phyloP scores from a whole-genome alignment of 352 stramenopile genomes.

The Phytophthora melonis region DNA sequence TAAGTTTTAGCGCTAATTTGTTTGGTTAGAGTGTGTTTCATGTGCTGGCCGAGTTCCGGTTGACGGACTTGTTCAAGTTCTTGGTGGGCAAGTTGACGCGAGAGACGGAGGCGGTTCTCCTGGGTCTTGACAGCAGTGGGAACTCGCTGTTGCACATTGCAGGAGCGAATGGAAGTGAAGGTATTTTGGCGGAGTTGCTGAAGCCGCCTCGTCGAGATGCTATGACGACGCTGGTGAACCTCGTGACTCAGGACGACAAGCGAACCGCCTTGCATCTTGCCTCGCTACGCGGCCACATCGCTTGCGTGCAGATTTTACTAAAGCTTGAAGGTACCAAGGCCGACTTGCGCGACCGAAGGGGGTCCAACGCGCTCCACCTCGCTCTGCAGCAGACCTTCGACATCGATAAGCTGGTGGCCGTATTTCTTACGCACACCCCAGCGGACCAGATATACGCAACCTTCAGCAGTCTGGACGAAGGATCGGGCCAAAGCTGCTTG shows the following conservation, averaged over 20 bases:
- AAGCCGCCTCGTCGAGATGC: conserved; percentile 10
- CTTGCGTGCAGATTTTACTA: conserved; percentile 52
- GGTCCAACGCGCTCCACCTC: conserved; percentile 69
- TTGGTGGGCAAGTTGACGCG: conserved; percentile 35
- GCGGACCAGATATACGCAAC: conserved; percentile 34
- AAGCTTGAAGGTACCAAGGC: conserved; percentile 28
- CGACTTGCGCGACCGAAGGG: conserved; percentile 42
- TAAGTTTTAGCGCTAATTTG: conserved; percentile 1
- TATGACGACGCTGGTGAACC: conserved; percentile 45
- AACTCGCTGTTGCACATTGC: conserved; percentile 62
- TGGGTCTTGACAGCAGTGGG: conserved; percentile 46
- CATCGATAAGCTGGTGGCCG: conserved; percentile 59
- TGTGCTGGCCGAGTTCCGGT: conserved; percentile 48
- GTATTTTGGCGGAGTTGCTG: conserved; percentile 45
- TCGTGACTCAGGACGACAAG: conserved; percentile 45
- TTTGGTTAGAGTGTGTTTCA: conserved; percentile 54
- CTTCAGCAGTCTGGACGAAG: conserved; percentile 58
- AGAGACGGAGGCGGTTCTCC: conserved; percentile 33
- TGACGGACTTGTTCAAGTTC: conserved; percentile 54
- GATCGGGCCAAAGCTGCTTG: conserved; percentile 56
- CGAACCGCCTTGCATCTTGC: conserved; percentile 65
- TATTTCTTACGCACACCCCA: conserved; percentile 45
- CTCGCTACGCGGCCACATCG: conserved; percentile 48
- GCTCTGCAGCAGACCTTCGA: conserved; percentile 71
- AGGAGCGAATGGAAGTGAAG: conserved; percentile 47